phyloP scores from a whole-genome alignment of 257 asterid species.

The Mitragyna speciosa region DNA sequence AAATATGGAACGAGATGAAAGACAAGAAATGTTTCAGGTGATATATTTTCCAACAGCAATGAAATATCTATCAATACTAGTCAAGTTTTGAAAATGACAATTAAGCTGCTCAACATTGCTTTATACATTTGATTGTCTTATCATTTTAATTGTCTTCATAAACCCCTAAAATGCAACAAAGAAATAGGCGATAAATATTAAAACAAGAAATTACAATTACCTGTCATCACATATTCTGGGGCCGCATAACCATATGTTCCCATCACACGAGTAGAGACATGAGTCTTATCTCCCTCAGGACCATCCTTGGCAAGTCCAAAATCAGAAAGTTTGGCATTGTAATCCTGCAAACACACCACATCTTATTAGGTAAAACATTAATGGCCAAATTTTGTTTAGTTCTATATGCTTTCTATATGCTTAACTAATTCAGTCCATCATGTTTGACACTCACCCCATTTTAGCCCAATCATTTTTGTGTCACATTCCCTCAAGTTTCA shows the following conservation, averaged over 20 bases:
- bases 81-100: background rate
- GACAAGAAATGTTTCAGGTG: background rate
- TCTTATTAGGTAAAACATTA: constrained; percentile 14
- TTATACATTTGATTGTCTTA: background rate
- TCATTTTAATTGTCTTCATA: background rate
- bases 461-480: background rate
- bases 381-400: background rate
- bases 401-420: background rate
- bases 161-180: background rate
- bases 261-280: constrained; percentile 98
- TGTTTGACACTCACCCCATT: background rate
- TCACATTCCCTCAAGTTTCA: background rate
- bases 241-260: constrained; percentile 99
- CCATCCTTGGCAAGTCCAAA: constrained; percentile 99
- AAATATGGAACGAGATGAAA: background rate
- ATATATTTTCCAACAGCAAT: background rate
- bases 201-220: constrained; percentile 30
- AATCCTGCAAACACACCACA: constrained; percentile 52
- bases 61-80: background rate
- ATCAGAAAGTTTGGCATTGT: constrained; percentile 94
- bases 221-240: constrained; percentile 98
- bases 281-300: constrained; percentile 95
- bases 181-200: background rate
- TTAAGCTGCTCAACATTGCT: background rate
- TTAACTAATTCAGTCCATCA: background rate